Evolutionary conservation across 495 filamentous ascomycete genomes (phyloP).

Genomic region (Daldinia childiae): DNA sequence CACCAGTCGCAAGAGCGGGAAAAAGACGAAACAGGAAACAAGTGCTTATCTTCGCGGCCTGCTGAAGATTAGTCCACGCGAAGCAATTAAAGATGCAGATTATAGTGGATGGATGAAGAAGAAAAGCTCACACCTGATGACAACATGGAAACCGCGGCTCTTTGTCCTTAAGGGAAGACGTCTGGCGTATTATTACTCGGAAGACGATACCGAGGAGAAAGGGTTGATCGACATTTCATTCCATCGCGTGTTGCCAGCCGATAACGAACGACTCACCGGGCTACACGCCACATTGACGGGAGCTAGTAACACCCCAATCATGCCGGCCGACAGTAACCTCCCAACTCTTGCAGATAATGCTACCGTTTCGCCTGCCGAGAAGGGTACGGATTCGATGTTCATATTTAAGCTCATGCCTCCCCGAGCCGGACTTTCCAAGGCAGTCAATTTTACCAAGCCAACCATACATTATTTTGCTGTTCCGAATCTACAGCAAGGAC

Average conservation of each 20-base stretch:
- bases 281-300: constrained; percentile 93
- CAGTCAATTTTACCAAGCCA: constrained; percentile 96
- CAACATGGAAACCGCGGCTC: constrained; percentile 93
- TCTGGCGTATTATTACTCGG: constrained; percentile 95
- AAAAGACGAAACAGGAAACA: constrained; percentile 89
- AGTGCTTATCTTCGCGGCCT: constrained; percentile 92
- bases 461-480: constrained; percentile 98
- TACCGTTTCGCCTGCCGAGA: constrained; percentile 52
- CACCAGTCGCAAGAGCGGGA: constrained; percentile 60
- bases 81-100: constrained; percentile 87
- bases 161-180: constrained; percentile 92
- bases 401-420: constrained; percentile 99
- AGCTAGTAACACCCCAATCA: constrained; percentile 77
- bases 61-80: constrained; percentile 79
- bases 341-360: constrained; percentile 62
- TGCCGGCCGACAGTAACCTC: constrained; percentile 71
- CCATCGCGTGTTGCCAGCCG: constrained; percentile 94
- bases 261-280: constrained; percentile 87
- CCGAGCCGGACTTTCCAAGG: constrained; percentile 83
- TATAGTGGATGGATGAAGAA: constrained; percentile 99
- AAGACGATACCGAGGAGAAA: constrained; percentile 88
- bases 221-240: constrained; percentile 97
- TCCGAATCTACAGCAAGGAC: constrained; percentile 84
- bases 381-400: constrained; percentile 72
- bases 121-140: constrained; percentile 92